Conservation (phyloP, 176 grass and related monocot genomes). For the Otatea glauca region DNA sequence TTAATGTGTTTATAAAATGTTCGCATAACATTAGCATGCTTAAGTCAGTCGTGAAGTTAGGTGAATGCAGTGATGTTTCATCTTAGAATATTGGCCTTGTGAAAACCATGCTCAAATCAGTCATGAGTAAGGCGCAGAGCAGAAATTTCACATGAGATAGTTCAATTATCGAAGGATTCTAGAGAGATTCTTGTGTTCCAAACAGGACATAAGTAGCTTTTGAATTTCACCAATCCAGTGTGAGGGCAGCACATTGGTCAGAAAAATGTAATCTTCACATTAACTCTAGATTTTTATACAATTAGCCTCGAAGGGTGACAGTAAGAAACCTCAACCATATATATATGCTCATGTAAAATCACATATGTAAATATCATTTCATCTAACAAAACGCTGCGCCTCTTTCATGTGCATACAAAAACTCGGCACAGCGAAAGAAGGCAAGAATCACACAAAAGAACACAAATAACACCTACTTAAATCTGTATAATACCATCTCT, state of each 20-base stretch:
- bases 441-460: slow-evolving; percentile 37
- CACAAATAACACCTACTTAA: slow-evolving; percentile 31
- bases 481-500: slow-evolving; percentile 29
- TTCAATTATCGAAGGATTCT: not conserved
- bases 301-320: not conserved
- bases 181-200: not conserved
- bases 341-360: slow-evolving; percentile 7
- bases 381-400: not conserved
- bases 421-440: slow-evolving; percentile 35
- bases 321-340: not conserved
- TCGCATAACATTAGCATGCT: not conserved
- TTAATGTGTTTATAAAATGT: not conserved
- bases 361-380: slow-evolving; percentile 14
- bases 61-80: no score
- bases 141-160: not conserved
- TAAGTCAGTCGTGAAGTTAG: not conserved
- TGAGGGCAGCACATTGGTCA: no score
- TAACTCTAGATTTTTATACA: not conserved
- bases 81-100: no score
- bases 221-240: not conserved
- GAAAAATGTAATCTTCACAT: not conserved
- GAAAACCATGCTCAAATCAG: no score
- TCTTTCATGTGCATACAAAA: slow-evolving; percentile 51
- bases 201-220: not conserved
- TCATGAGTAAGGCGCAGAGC: no score